A percentile compares a stretch with the other conserved stretches of the same genome.
Conservation (phyloP, 257 asterid genomes). For the Gardenia jasminoides region DNA sequence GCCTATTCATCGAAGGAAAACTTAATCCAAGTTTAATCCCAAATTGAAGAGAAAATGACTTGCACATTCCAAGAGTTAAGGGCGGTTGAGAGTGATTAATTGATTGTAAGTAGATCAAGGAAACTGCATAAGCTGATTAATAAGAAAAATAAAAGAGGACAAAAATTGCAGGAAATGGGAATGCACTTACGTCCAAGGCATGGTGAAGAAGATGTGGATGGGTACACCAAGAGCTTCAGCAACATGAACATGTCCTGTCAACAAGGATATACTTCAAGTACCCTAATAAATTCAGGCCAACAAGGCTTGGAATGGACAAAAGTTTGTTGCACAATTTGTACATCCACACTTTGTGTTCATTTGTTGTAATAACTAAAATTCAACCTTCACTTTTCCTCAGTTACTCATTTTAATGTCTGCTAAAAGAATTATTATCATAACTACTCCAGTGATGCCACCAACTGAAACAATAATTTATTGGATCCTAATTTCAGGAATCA, state of each 20-base stretch:
- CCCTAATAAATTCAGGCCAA: constrained; percentile 4
- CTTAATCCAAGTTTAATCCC: background rate
- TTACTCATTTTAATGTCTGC: background rate
- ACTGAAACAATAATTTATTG: background rate
- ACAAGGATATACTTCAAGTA: constrained; percentile 13
- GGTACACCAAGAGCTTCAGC: constrained; percentile 99
- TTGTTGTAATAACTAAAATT: background rate
- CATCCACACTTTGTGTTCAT: background rate
- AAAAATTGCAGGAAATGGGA: background rate
- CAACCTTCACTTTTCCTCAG: background rate
- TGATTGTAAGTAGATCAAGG: background rate
- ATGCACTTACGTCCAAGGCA: constrained; percentile 98
- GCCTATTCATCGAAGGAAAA: background rate
- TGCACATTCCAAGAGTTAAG: background rate
- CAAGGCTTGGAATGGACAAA: background rate
- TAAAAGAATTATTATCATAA: background rate
- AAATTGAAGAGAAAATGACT: background rate
- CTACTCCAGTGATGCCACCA: background rate
- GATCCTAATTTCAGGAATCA: background rate
- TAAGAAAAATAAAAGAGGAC: background rate
- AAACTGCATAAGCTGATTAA: background rate
- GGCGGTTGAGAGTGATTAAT: background rate
- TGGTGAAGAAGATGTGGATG: constrained; percentile 95
- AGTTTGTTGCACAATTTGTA: background rate
- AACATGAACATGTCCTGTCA: constrained; percentile 90